Conservation (phyloP, 805 yeast genomes). For the Candida ficus region DNA sequence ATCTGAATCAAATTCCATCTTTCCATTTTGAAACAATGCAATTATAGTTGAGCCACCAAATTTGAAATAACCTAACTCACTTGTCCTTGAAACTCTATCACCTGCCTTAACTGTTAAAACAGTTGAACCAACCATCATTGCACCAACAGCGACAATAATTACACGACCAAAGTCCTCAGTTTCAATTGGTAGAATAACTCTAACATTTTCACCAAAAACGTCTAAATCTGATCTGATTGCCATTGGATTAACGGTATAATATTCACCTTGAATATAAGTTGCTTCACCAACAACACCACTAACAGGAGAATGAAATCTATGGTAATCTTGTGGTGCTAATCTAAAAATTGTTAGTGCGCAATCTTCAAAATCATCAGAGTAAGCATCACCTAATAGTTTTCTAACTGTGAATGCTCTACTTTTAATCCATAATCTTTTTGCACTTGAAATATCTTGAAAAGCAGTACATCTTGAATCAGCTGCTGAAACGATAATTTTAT, state of each 20-base stretch:
- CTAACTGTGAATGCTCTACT: conserved; percentile 69
- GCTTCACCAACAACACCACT: conserved; percentile 67
- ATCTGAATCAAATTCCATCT: conserved; percentile 67
- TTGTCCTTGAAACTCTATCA: conserved; percentile 55
- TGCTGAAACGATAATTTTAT: conserved; percentile 32
- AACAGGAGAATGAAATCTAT: conserved; percentile 87
- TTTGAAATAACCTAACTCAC: conserved; percentile 89
- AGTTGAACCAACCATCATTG: conserved; percentile 98
- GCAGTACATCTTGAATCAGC: conserved; percentile 86
- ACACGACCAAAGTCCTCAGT: conserved; percentile 76
- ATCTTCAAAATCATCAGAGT: conserved; percentile 37
- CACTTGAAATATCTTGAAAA: conserved; percentile 51
- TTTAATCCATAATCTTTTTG: conserved; percentile 84
- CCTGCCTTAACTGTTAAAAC: conserved; percentile 64
- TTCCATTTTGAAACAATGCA: conserved; percentile 49
- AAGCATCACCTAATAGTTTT: conserved; percentile 46
- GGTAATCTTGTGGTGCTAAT: conserved; percentile 96
- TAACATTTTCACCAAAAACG: conserved; percentile 87
- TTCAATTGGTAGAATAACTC: conserved; percentile 73
- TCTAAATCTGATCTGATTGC: conserved; percentile 84
- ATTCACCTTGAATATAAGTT: conserved; percentile 74
- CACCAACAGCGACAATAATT: conserved; percentile 81
- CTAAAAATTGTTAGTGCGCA: conserved; percentile 70
- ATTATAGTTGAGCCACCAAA: conserved; percentile 93
- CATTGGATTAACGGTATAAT: conserved; percentile 97